These are phyloP conservation scores for Botrytis pseudocinerea DNA, from an alignment of 2,329 filamentous ascomycete species.

Conservation along the genomic window DNA sequence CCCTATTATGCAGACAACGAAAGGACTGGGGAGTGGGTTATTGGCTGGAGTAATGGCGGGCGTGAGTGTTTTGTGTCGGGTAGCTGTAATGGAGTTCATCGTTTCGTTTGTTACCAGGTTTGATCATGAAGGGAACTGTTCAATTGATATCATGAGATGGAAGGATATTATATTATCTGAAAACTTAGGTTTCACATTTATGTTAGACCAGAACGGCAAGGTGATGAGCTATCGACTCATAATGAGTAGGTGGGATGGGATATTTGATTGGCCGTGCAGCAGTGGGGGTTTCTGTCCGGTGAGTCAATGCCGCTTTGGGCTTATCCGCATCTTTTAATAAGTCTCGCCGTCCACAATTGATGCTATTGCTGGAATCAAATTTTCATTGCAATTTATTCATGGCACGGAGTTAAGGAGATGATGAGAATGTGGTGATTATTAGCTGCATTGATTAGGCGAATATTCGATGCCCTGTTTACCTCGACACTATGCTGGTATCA, in stretches of 20 bases:
- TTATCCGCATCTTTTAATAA: not conserved
- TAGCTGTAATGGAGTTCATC: conserved; percentile 17
- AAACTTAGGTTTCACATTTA: not conserved
- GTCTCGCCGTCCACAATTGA: not conserved
- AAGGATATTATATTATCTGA: not conserved
- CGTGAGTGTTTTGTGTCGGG: conserved; percentile 9
- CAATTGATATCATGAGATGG: too few species aligned
- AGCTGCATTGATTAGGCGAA: not conserved
- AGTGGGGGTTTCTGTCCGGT: not conserved
- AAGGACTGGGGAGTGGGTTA: conserved; percentile 7
- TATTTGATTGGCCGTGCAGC: not conserved
- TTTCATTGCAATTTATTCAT: not conserved
- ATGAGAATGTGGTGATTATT: not conserved
- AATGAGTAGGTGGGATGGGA: not conserved
- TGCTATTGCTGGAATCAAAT: not conserved
- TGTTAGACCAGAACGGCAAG: too few species aligned
- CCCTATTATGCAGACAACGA: conserved; percentile 23
- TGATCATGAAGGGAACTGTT: not conserved
- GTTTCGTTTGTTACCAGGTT: not conserved
- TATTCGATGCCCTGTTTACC: not conserved
- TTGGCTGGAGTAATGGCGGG: conserved; percentile 9
- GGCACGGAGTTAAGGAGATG: not conserved
- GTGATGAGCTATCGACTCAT: conserved; percentile 18
- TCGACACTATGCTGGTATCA: not conserved
- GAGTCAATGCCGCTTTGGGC: not conserved